Conservation (phyloP, 371 early-diverging fungal species). For the Apophysomyces variabilis region DNA sequence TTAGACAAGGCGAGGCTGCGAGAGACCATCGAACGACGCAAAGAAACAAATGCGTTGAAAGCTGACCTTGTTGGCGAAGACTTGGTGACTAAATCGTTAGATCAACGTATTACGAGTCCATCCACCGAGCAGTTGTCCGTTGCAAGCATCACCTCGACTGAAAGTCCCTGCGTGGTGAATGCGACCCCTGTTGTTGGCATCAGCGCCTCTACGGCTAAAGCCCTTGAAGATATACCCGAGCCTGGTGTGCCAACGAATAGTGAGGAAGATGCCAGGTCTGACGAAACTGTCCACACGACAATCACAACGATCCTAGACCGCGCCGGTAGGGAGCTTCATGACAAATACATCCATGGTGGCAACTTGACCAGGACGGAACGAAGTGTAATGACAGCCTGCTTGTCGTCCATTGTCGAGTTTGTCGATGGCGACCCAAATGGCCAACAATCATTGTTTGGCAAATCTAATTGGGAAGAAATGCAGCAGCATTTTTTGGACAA, state of each 20-base stretch:
- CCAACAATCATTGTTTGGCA: slow-evolving; percentile 2
- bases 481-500: background rate
- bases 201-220: background rate
- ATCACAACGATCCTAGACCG: slow-evolving; percentile 1
- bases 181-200: background rate
- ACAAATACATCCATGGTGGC: background rate
- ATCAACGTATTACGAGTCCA: background rate
- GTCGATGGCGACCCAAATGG: background rate
- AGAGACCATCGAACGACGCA: background rate
- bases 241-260: background rate
- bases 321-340: slow-evolving; percentile 1
- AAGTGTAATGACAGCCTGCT: slow-evolving; percentile 3
- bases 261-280: slow-evolving; percentile 2
- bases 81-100: background rate
- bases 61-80: background rate
- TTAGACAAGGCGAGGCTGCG: slow-evolving; percentile 2
- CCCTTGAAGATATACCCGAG: background rate
- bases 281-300: background rate
- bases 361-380: slow-evolving; percentile 10
- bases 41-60: slow-evolving; percentile 1
- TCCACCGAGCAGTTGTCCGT: background rate
- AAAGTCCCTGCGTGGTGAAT: background rate
- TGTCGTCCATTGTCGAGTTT: slow-evolving; percentile 1
- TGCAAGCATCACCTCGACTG: background rate
- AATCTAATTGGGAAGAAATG: slow-evolving; percentile 2